These are phyloP conservation scores for Penstemon barbatus DNA, from an alignment of 257 asterid genomes.

Conservation along the genomic window DNA sequence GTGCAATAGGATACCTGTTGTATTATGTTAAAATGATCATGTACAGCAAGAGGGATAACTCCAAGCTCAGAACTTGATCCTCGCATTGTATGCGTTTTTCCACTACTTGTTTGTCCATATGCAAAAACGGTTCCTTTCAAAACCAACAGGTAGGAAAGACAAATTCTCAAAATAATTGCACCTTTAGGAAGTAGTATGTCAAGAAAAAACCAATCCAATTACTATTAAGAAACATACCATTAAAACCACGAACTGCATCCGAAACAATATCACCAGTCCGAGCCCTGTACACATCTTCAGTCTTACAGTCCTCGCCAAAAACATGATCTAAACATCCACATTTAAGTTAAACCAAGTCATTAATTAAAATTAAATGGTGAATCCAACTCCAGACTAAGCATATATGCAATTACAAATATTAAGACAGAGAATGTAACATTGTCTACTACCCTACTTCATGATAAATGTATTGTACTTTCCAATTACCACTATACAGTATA, in stretches of 20 bases:
- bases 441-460: no score
- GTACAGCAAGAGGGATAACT: slow-evolving; percentile 84
- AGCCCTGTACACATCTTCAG: slow-evolving; percentile 63
- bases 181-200: not conserved
- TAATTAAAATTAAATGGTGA: not conserved
- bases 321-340: slow-evolving; percentile 47
- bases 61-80: slow-evolving; percentile 89
- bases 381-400: no score
- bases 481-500: no score
- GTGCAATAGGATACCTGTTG: slow-evolving; percentile 51
- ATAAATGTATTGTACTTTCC: no score
- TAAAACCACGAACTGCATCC: slow-evolving; percentile 79
- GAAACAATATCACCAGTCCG: slow-evolving; percentile 72
- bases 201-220: not conserved
- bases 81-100: slow-evolving; percentile 95
- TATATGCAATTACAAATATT: no score
- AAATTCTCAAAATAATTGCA: not conserved
- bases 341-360: not conserved
- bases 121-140: slow-evolving; percentile 89
- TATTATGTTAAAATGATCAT: slow-evolving; percentile 66
- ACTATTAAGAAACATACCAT: slow-evolving; percentile 44
- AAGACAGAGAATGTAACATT: no score
- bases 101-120: slow-evolving; percentile 98
- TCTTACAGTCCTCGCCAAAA: slow-evolving; percentile 67
- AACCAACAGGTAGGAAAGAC: slow-evolving; percentile 21